Evolutionary conservation across 805 yeast species (phyloP).

Genomic region (Starmera amethionina): DNA sequence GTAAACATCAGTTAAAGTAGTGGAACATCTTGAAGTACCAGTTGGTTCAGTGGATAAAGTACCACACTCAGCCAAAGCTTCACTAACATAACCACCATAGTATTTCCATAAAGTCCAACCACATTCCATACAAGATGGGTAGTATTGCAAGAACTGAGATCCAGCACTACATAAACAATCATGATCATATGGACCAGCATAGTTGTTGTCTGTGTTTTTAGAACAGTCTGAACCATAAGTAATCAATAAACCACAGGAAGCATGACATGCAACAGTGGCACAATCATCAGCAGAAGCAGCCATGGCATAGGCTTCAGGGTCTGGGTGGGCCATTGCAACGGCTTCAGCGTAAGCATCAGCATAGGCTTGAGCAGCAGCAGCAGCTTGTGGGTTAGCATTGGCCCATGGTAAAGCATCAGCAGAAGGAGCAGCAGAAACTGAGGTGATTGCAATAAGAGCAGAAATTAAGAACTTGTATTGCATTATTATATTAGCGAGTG

Average conservation of each 20-base stretch:
- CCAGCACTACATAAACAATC: slow-evolving; percentile 9
- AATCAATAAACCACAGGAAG: slow-evolving; percentile 21
- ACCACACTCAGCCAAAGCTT: slow-evolving; percentile 15
- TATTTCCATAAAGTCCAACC: slow-evolving; percentile 25
- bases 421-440: neutral
- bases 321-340: slow-evolving; percentile 2
- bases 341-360: slow-evolving; percentile 2
- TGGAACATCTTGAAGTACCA: slow-evolving; percentile 17
- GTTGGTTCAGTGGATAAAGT: slow-evolving; percentile 16
- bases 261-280: slow-evolving; percentile 20
- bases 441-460: neutral
- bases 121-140: slow-evolving; percentile 20
- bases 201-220: slow-evolving; percentile 9
- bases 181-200: slow-evolving; percentile 3
- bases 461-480: neutral
- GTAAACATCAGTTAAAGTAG: slow-evolving; percentile 6
- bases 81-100: slow-evolving; percentile 15
- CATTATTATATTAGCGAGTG: slow-evolving; percentile 4
- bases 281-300: slow-evolving; percentile 9
- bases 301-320: slow-evolving; percentile 12
- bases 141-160: slow-evolving; percentile 4
- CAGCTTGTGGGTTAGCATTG: slow-evolving; percentile 1
- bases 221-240: slow-evolving; percentile 20
- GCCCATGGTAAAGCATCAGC: slow-evolving; percentile 2
- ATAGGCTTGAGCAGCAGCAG: slow-evolving; percentile 1